Conservation (phyloP, 2,329 filamentous ascomycete species). For the Fusarium coffeatum region DNA sequence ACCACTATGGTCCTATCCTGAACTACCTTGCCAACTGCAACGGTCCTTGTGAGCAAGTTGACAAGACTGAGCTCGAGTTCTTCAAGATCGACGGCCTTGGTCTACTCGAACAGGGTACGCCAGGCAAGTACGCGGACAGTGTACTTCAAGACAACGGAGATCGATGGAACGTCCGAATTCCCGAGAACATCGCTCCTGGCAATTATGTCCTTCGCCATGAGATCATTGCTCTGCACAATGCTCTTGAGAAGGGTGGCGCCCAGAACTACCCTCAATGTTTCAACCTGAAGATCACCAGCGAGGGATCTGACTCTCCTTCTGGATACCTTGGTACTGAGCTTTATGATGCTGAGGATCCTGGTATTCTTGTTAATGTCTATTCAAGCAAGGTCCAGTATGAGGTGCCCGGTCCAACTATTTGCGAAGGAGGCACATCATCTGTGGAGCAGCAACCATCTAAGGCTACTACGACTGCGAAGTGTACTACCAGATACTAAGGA, state of each 20-base stretch:
- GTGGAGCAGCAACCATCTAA: slow-evolving; percentile 43
- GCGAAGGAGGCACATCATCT: slow-evolving; percentile 43
- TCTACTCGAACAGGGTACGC: slow-evolving; percentile 50
- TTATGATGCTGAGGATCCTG: slow-evolving; percentile 52
- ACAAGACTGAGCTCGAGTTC: slow-evolving; percentile 58
- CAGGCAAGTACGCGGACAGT: slow-evolving; percentile 56
- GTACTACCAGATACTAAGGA: slow-evolving; percentile 33
- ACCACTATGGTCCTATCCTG: slow-evolving; percentile 61
- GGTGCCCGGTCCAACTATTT: slow-evolving; percentile 50
- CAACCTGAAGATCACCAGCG: slow-evolving; percentile 60
- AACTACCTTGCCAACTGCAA: slow-evolving; percentile 60
- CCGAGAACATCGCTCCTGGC: slow-evolving; percentile 58
- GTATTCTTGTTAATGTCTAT: slow-evolving; percentile 53
- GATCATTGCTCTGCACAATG: slow-evolving; percentile 65
- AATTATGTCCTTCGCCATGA: slow-evolving; percentile 68
- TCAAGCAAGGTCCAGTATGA: slow-evolving; percentile 43
- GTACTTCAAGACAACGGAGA: slow-evolving; percentile 63
- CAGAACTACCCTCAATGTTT: slow-evolving; percentile 67
- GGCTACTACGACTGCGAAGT: slow-evolving; percentile 42
- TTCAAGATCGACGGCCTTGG: slow-evolving; percentile 60
- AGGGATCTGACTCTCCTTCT: slow-evolving; percentile 50
- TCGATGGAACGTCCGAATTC: slow-evolving; percentile 63
- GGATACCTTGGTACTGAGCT: slow-evolving; percentile 52
- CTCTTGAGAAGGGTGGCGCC: slow-evolving; percentile 55
- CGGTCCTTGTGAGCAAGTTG: slow-evolving; percentile 55